These are phyloP conservation scores for Hygrophoropsis aurantiaca DNA, from an alignment of 768 basidiomycete species.

Conservation along the genomic window DNA sequence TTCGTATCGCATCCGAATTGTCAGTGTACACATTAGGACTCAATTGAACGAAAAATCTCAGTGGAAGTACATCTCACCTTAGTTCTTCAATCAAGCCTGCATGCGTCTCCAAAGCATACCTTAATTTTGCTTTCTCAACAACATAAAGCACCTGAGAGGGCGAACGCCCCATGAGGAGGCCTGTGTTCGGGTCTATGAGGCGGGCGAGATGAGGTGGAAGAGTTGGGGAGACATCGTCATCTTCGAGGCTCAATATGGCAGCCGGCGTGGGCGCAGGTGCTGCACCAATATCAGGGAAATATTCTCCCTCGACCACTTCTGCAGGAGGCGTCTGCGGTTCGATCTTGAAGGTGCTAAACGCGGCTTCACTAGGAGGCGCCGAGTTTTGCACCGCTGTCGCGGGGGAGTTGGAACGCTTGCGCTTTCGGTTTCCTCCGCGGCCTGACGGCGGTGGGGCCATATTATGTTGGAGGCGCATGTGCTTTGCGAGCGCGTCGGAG, in stretches of 20 bases:
- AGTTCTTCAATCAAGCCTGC: constrained; percentile 66
- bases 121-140: constrained; percentile 68
- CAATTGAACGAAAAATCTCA: neutral
- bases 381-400: constrained; percentile 11
- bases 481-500: constrained; percentile 90
- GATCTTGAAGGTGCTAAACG: constrained; percentile 65
- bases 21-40: neutral
- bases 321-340: constrained; percentile 49
- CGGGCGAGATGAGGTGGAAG: constrained; percentile 55
- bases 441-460: constrained; percentile 72
- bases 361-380: constrained; percentile 16
- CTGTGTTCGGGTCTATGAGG: constrained; percentile 55
- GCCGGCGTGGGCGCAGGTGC: neutral
- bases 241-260: constrained; percentile 16
- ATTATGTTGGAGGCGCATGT: constrained; percentile 87
- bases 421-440: constrained; percentile 67
- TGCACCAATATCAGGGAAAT: constrained; percentile 31
- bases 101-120: constrained; percentile 67
- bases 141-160: constrained; percentile 72
- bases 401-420: constrained; percentile 51
- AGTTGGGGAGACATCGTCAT: constrained; percentile 41
- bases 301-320: constrained; percentile 26
- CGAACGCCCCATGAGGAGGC: constrained; percentile 67
- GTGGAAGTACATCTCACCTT: constrained; percentile 19
- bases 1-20: too few species aligned